phyloP scores from a whole-genome alignment of 257 asterid genomes.

The Ballota nigra region DNA sequence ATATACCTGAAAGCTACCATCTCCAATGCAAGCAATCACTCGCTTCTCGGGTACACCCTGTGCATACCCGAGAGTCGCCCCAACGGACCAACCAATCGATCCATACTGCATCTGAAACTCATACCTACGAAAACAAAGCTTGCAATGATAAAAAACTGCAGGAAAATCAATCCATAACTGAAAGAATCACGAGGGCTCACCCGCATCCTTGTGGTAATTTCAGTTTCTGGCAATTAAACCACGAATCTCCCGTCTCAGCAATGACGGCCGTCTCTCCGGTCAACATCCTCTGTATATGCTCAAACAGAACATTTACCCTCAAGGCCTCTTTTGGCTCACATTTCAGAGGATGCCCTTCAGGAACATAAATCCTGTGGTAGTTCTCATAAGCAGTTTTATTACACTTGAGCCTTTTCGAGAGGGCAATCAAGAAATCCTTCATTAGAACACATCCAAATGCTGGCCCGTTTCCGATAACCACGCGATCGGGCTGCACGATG shows the following conservation, averaged over 20 bases:
- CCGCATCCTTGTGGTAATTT: conserved; percentile 68
- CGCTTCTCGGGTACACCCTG: conserved; percentile 68
- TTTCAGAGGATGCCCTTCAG: conserved; percentile 63
- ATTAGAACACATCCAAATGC: conserved; percentile 72
- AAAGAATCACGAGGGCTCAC: conserved; percentile 30
- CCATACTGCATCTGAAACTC: conserved; percentile 90
- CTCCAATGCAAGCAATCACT: conserved; percentile 79
- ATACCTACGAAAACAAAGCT: conserved; percentile 37
- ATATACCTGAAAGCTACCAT: conserved; percentile 85
- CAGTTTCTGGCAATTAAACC: conserved; percentile 86
- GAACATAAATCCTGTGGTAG: conserved; percentile 67
- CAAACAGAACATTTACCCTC: conserved; percentile 70
- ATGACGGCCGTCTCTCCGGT: conserved; percentile 64
- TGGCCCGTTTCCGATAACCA: conserved; percentile 61
- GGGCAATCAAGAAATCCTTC: conserved; percentile 69
- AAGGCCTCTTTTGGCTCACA: conserved; percentile 54
- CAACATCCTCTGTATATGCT: conserved; percentile 68
- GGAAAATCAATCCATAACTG: neutral
- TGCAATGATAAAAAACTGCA: neutral
- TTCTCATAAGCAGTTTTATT: conserved; percentile 77
- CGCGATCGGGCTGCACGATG: conserved; percentile 73
- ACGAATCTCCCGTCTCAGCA: conserved; percentile 85
- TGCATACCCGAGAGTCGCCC: conserved; percentile 86
- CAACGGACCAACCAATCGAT: conserved; percentile 91
- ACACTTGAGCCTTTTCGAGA: conserved; percentile 53